These are phyloP conservation scores for Liriodendron chinense DNA, from an alignment of 164 flowering plant genomes.

Conservation along the genomic window DNA sequence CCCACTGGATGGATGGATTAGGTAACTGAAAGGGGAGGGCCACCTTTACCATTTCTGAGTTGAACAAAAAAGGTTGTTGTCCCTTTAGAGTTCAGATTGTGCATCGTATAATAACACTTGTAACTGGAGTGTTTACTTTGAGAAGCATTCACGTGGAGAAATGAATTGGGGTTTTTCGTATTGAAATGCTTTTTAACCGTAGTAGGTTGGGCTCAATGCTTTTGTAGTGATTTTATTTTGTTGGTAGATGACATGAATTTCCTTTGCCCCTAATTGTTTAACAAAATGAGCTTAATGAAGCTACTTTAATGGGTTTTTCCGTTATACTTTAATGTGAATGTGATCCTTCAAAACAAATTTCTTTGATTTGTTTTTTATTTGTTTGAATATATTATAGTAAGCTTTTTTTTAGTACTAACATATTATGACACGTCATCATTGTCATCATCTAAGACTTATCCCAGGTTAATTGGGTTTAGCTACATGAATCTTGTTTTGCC, in stretches of 20 bases:
- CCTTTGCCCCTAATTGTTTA: neutral
- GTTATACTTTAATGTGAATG: neutral
- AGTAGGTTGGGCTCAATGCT: neutral
- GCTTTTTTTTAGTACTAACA: too few relatives aligned
- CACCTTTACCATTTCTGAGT: neutral
- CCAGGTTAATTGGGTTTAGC: too few relatives aligned
- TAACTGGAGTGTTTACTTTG: neutral
- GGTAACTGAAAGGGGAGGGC: neutral
- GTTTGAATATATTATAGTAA: too few relatives aligned
- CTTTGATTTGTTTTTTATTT: neutral
- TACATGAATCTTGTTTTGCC: too few relatives aligned
- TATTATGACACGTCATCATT: too few relatives aligned
- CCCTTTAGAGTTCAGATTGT: neutral
- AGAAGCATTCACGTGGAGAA: neutral
- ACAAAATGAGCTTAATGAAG: neutral
- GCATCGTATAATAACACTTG: neutral
- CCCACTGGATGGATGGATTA: neutral
- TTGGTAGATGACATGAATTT: neutral
- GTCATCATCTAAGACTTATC: too few relatives aligned
- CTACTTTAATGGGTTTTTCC: neutral
- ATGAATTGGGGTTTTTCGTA: slow-evolving; percentile 2
- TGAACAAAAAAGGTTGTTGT: neutral
- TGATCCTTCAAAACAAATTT: too few relatives aligned
- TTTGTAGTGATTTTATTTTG: neutral
- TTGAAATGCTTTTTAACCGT: neutral